Evolutionary conservation across 2,329 filamentous ascomycete species (phyloP), one percentile per base, ranked within the genome.

Genomic region (Aspergillus luchuensis): DNA sequence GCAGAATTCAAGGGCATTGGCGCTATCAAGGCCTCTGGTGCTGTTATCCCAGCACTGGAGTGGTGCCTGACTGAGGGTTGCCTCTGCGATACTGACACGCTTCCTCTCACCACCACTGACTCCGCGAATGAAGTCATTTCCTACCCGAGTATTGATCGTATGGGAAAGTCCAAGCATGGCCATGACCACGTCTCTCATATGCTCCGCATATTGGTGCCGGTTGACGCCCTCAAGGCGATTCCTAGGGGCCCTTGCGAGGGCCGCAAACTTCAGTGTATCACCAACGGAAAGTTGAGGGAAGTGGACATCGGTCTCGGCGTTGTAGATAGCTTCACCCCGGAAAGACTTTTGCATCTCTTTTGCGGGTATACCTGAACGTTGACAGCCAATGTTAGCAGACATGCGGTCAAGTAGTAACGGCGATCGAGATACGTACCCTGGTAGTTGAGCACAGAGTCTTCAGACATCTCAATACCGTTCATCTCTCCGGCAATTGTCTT

Each of bases 251-350:
- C 82, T 77, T 3, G 90, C 89, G n/a, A 84, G 81, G 5, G 91
- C 90, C n/a, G 91, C 91, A 65, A 94, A 94, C 56, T 86, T 87
- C 51, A 94, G 81, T 1, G 91, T 95, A 68, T 94, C 89, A 54
- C 90, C 90, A 38, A 94, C 91, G 0, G 85, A 88, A 67, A 94
- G 78, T 78, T 88, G 85, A 15, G 91, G 90, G 73, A 94, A 94
- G 76, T 94, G 91, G 4, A 91, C 88, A 71, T 96, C 91, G 38
- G 91, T 88, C 75, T 94, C 91, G 63, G 90, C 90, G 0, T 90
- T 92, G 78, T 95, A 95, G 73, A 95, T 93, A 63, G 90, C 90
- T 76, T 96, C 91, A 66, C 91, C 91, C 23, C 90, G 88, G 78
- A 94, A 92, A n/a, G 81, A 81, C 8, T 85, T 85, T 77, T 90